Conservation (phyloP, 306 rosid species). For the Styphnolobium japonicum region DNA sequence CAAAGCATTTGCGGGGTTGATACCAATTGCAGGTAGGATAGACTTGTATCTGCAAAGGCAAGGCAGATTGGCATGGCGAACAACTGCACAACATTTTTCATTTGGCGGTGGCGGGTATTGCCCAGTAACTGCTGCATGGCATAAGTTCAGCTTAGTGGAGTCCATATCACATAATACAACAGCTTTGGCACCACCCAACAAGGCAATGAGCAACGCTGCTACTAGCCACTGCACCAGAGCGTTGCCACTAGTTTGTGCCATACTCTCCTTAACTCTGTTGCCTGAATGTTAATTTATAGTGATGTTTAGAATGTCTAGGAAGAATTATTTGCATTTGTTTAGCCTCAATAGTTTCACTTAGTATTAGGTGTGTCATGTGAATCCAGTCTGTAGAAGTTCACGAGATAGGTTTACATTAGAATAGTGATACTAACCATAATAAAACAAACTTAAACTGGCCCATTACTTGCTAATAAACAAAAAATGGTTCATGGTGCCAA, state of each 20-base stretch:
- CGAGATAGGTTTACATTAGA: constrained; percentile 28
- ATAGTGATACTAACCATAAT: not conserved
- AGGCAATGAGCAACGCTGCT: constrained; percentile 31
- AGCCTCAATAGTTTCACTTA: not conserved
- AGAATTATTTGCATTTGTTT: constrained; percentile 9
- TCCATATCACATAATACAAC: constrained; percentile 42
- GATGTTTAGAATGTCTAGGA: not conserved
- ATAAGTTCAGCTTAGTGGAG: constrained; percentile 27
- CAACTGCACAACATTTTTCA: constrained; percentile 43
- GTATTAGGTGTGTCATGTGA: constrained; percentile 48
- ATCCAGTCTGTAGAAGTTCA: constrained; percentile 33
- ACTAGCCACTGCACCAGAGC: constrained; percentile 27
- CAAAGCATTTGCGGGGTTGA: constrained; percentile 53
- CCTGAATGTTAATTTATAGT: constrained; percentile 32
- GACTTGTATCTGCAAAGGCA: constrained; percentile 55
- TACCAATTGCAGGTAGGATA: constrained; percentile 43
- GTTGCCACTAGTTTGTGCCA: constrained; percentile 29
- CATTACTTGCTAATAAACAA: not conserved
- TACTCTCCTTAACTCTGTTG: constrained; percentile 15
- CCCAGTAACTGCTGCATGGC: constrained; percentile 55
- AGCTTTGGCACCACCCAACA: constrained; percentile 36
- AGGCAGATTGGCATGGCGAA: constrained; percentile 46
- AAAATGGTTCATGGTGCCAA: not conserved
- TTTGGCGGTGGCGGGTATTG: constrained; percentile 41
- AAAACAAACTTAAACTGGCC: constrained; percentile 6